These are phyloP conservation scores for Rhexocercosporidium sp. DNA, from an alignment of 2,329 filamentous ascomycete species.

Conservation along the genomic window DNA sequence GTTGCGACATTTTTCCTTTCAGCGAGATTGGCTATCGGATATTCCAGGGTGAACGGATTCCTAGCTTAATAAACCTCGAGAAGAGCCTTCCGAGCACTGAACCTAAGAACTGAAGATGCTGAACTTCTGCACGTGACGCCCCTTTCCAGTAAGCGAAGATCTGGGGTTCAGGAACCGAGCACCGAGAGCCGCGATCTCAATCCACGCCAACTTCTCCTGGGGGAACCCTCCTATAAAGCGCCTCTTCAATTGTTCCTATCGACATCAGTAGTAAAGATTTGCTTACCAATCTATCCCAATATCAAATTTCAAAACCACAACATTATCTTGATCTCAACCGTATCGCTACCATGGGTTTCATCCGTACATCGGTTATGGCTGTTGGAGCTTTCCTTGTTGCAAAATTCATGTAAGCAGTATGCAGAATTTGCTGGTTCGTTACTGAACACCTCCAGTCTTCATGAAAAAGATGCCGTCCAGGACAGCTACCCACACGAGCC, in stretches of 20 bases:
- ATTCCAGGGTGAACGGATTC: background rate
- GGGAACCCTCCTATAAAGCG: background rate
- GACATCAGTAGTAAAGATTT: background rate
- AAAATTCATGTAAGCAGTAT: background rate
- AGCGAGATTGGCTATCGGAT: background rate
- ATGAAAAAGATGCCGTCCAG: background rate
- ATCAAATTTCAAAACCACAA: background rate
- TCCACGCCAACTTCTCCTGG: background rate
- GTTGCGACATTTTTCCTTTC: background rate
- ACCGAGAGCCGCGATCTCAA: slow-evolving; percentile 1
- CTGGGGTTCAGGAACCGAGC: background rate
- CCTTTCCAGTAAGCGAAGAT: background rate
- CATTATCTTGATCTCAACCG: background rate
- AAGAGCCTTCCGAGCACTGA: background rate
- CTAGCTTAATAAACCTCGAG: background rate
- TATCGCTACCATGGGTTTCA: background rate
- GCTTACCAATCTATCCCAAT: background rate
- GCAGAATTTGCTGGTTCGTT: background rate
- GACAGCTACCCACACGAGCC: background rate
- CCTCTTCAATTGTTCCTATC: background rate
- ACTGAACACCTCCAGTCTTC: background rate
- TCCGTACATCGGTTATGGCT: background rate
- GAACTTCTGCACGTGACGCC: background rate
- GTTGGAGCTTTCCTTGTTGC: background rate
- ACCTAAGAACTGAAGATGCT: background rate